phyloP scores from a whole-genome alignment of 1,284 basidiomycete genomes.

The Leucoagaricus sp. region DNA sequence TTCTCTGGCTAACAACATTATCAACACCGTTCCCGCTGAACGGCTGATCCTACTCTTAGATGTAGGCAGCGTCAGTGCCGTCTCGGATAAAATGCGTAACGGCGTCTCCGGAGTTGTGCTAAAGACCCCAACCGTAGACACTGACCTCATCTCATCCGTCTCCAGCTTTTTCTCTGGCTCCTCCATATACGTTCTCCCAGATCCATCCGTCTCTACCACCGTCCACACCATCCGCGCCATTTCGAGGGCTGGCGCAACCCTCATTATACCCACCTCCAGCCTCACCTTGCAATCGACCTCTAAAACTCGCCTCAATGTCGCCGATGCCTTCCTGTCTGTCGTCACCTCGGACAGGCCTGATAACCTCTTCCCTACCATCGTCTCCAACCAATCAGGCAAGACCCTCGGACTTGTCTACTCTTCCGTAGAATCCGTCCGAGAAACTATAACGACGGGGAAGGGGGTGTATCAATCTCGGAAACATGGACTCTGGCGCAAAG shows the following conservation, averaged over 20 bases:
- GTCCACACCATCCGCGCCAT: slow-evolving; percentile 58
- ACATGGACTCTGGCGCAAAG: slow-evolving; percentile 96
- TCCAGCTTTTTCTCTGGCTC: slow-evolving; percentile 72
- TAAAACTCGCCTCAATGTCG: slow-evolving; percentile 66
- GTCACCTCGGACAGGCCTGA: slow-evolving; percentile 89
- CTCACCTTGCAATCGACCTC: slow-evolving; percentile 64
- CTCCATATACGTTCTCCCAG: slow-evolving; percentile 63
- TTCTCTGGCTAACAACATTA: slow-evolving; percentile 63
- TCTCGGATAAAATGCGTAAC: slow-evolving; percentile 70
- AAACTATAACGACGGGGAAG: slow-evolving; percentile 86
- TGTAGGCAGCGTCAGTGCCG: slow-evolving; percentile 69
- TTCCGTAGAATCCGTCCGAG: slow-evolving; percentile 84
- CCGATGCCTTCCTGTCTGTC: slow-evolving; percentile 85
- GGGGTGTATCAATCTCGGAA: slow-evolving; percentile 98
- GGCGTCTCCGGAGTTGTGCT: slow-evolving; percentile 79
- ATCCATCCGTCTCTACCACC: slow-evolving; percentile 46
- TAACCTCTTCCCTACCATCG: slow-evolving; percentile 91
- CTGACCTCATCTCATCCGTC: slow-evolving; percentile 72
- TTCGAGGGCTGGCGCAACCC: slow-evolving; percentile 57
- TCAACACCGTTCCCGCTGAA: slow-evolving; percentile 69
- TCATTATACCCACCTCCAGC: slow-evolving; percentile 75
- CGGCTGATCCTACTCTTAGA: slow-evolving; percentile 77
- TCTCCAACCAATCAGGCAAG: slow-evolving; percentile 74
- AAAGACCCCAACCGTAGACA: slow-evolving; percentile 66
- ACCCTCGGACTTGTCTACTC: slow-evolving; percentile 97